Evolutionary conservation across 1,284 basidiomycete species (phyloP).

Genomic region (Puccinia coronata): DNA sequence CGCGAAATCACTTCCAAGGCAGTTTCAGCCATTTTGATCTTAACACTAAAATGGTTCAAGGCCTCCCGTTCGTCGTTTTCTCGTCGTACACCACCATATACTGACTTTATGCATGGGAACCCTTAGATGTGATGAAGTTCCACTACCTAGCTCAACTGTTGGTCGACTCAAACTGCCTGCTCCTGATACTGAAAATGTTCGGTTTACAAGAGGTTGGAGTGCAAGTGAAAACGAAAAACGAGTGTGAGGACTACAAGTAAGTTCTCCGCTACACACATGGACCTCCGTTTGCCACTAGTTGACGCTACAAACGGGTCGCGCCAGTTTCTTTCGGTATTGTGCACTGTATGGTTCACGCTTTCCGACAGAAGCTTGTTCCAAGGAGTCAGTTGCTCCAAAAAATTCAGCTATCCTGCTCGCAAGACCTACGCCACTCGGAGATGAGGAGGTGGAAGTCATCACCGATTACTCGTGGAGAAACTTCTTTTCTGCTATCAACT

Average conservation of each 20-base stretch:
- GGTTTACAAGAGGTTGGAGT: conserved; percentile 86
- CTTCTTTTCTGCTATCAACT: conserved; percentile 97
- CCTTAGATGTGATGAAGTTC: conserved; percentile 83
- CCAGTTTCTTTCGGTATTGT: conserved; percentile 90
- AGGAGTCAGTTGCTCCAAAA: background rate
- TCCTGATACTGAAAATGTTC: conserved; percentile 97
- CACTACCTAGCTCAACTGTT: conserved; percentile 93
- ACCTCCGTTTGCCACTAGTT: background rate
- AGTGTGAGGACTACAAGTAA: conserved; percentile 70
- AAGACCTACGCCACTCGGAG: conserved; percentile 57
- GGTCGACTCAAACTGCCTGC: conserved; percentile 89
- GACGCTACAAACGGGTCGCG: conserved; percentile 56
- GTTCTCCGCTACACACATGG: background rate
- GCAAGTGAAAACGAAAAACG: conserved; percentile 81
- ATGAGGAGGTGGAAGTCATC: conserved; percentile 85
- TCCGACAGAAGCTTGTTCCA: conserved; percentile 13
- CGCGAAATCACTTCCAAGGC: conserved; percentile 97
- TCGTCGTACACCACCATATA: background rate
- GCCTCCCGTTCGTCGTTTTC: conserved; percentile 66
- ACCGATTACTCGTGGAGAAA: conserved; percentile 97
- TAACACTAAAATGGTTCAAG: conserved; percentile 97
- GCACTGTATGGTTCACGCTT: conserved; percentile 64
- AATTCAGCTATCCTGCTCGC: conserved; percentile 52
- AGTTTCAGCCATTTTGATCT: conserved; percentile 86
- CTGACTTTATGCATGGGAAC: conserved; percentile 7